Evolutionary conservation across 106 monocot genomes (phyloP).

Genomic region (Allium sativum): DNA sequence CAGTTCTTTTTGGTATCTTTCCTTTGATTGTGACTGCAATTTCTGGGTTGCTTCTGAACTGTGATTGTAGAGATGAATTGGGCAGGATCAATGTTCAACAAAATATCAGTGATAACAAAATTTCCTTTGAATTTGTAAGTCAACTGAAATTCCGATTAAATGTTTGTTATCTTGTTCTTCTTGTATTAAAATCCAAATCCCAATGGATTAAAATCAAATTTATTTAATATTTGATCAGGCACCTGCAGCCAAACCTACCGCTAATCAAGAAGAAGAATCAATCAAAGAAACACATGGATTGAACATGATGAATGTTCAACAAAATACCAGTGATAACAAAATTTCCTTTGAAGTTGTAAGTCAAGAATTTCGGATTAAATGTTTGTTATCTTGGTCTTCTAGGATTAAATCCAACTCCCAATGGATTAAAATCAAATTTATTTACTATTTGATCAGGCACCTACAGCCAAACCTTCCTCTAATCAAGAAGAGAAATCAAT

Average conservation of each 20-base stretch:
- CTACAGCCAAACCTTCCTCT: conserved; percentile 8
- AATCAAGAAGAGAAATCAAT: background rate
- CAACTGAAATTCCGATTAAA: background rate
- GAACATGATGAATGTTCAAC: background rate
- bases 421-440: background rate
- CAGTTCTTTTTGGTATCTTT: background rate
- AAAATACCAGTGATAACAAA: conserved; percentile 15
- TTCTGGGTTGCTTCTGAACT: background rate
- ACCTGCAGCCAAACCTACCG: conserved; percentile 9
- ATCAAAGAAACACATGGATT: conserved; percentile 2
- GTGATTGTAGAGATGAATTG: too few relatives aligned
- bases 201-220: background rate
- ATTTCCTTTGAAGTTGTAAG: conserved; percentile 32
- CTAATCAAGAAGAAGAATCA: background rate
- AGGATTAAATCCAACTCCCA: background rate
- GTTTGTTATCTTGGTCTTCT: background rate
- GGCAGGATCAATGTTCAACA: background rate
- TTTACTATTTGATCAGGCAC: conserved; percentile 10
- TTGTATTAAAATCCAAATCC: background rate
- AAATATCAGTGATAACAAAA: conserved; percentile 15
- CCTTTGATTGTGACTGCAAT: background rate
- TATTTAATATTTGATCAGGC: conserved; percentile 10
- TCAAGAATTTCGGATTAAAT: background rate
- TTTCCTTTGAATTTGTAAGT: conserved; percentile 31
- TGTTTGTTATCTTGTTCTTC: background rate